These are phyloP conservation scores for Pyrenophora graminea DNA, from an alignment of 2,329 filamentous ascomycete genomes.

Conservation along the genomic window DNA sequence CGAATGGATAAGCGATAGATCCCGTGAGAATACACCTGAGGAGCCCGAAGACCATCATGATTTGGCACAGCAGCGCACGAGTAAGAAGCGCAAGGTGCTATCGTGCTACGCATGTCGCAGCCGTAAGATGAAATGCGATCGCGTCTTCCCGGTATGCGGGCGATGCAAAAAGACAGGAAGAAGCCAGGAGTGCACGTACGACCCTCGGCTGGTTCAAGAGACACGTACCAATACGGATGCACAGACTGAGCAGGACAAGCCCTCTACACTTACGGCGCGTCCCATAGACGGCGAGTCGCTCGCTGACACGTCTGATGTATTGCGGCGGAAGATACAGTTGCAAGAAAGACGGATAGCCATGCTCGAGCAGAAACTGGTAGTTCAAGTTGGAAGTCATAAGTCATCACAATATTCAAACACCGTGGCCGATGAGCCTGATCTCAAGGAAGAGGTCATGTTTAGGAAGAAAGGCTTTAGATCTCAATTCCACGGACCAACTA, in stretches of 20 bases:
- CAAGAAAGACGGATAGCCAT: slow-evolving; percentile 40
- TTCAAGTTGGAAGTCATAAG: slow-evolving; percentile 23
- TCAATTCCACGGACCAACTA: slow-evolving; percentile 51
- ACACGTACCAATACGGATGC: slow-evolving; percentile 28
- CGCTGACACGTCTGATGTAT: slow-evolving; percentile 18
- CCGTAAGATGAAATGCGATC: slow-evolving; percentile 55
- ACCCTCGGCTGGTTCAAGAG: slow-evolving; percentile 44
- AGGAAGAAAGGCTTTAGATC: slow-evolving; percentile 53
- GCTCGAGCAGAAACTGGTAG: slow-evolving; percentile 37
- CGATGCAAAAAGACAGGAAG: slow-evolving; percentile 52
- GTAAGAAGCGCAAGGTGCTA: slow-evolving; percentile 51
- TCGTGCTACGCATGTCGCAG: slow-evolving; percentile 54
- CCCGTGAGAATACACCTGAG: slow-evolving; percentile 37
- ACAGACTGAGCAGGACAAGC: slow-evolving; percentile 19
- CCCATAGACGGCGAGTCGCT: slow-evolving; percentile 4
- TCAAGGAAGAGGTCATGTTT: slow-evolving; percentile 48
- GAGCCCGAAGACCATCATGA: slow-evolving; percentile 27
- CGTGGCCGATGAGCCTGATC: slow-evolving; percentile 17
- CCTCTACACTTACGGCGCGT: slow-evolving; percentile 10
- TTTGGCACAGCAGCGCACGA: slow-evolving; percentile 45
- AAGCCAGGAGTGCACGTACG: slow-evolving; percentile 49
- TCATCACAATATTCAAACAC: slow-evolving; percentile 23
- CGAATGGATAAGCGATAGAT: slow-evolving; percentile 28
- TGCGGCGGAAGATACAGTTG: slow-evolving; percentile 35
- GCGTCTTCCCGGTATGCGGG: slow-evolving; percentile 51